A percentile compares a stretch with the other conserved stretches of the same genome.
Evolutionary conservation across 2,329 filamentous ascomycete genomes (phyloP).

Genomic region (Ceratocystis cubensis): DNA sequence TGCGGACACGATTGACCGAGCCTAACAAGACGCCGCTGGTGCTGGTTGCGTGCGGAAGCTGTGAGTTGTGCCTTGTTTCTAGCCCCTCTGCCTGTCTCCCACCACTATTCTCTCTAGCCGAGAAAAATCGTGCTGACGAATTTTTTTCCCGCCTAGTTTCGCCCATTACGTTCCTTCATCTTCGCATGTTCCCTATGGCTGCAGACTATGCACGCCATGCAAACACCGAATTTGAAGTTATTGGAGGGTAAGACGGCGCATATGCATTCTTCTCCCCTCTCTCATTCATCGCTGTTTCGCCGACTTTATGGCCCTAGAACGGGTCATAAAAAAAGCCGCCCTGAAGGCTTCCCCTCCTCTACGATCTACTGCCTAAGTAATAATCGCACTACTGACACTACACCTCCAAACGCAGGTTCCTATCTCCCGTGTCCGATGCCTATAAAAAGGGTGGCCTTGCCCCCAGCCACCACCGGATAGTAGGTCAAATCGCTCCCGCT

Average conservation of each 20-base stretch:
- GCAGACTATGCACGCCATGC: slow-evolving; percentile 55
- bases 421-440: slow-evolving; percentile 27
- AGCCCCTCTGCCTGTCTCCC: neutral
- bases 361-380: neutral
- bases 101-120: neutral
- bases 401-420: slow-evolving; percentile 28
- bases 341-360: neutral
- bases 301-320: no score
- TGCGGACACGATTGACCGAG: slow-evolving; percentile 40
- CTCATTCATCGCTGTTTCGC: no score
- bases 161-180: slow-evolving; percentile 61
- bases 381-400: neutral
- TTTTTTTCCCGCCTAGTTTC: slow-evolving; percentile 35
- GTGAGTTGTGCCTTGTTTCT: slow-evolving; percentile 23
- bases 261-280: neutral
- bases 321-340: neutral
- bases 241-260: slow-evolving; percentile 54
- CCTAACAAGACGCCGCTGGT: slow-evolving; percentile 49
- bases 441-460: slow-evolving; percentile 32
- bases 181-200: slow-evolving; percentile 83
- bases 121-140: neutral
- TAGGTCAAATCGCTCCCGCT: slow-evolving; percentile 7
- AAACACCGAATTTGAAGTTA: slow-evolving; percentile 56
- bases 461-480: slow-evolving; percentile 30
- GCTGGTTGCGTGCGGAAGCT: slow-evolving; percentile 57